Base-by-base conservation (phyloP, 192 early-diverging fungal genomes). In the Geranomyces michiganensis region DNA sequence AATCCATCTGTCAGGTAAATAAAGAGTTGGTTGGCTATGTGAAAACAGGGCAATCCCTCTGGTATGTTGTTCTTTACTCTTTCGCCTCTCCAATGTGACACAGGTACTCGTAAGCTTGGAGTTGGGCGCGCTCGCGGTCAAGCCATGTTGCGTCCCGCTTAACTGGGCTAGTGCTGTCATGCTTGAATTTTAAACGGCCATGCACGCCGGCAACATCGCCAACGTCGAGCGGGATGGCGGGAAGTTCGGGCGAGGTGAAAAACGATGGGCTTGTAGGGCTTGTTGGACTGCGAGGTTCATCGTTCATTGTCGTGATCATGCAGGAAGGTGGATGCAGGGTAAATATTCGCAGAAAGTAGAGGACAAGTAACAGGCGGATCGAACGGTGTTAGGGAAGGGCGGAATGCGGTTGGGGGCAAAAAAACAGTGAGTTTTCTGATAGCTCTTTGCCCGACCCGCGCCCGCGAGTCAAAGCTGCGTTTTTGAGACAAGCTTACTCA, bases 71-170 rank as follows among this genome's bases (percentile, higher is more conserved):
- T n/a, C n/a, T n/a, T n/a, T n/a, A 99, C 91, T 98, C 94, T 84
- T 96, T 98, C 14, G 98, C 98, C 82, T 99, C 98, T 56, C 94
- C 91, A 62, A 99, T 92, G 70, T 98, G 98, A 70, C 98, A 98
- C 6, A 98, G 86, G 70, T 99, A 99, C 82, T 99, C 98, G 79
- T 98, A 98, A n/a, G 96, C 96, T 33, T 93, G 92, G 44, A 98
- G 72, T 53, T 94, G 90, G 49, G 86, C 87, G 58, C 98, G 81
- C 78, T 94, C 91, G 31, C 89, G 71, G 75, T 99, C 97, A 84
- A 94, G 92, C 95, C 93, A 96, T 64, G 80, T 64, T 0, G 72
- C 82, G 63, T 87, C 80, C 15, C 64, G 71, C 30, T 26, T 14
- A 13, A 43, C 36, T 19, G 26, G 36, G 32, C 64, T 56, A 15